Conservation (phyloP, 164 flowering plant species). For the Sextonia rubra region DNA sequence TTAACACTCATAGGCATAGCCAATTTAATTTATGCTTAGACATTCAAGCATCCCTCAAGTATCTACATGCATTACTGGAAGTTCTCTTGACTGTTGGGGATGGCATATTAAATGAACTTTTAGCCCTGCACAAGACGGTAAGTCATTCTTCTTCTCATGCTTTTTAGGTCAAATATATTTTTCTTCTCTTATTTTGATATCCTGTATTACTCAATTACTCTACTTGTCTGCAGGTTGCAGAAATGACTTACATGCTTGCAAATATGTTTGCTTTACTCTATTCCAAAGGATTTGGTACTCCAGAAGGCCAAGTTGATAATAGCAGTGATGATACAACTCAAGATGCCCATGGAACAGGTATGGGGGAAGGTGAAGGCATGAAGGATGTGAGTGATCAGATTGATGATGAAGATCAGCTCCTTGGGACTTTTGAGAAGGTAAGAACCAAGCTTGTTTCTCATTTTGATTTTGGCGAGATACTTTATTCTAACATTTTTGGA, state of each 20-base stretch:
- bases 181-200: not conserved
- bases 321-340: conserved; percentile 29
- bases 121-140: conserved; percentile 60
- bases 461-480: not conserved
- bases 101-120: conserved; percentile 56
- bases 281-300: conserved; percentile 68
- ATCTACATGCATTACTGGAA: conserved; percentile 34
- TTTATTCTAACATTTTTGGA: not conserved
- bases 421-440: conserved; percentile 70
- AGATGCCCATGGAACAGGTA: conserved; percentile 82
- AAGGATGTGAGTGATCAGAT: conserved; percentile 95
- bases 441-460: not conserved
- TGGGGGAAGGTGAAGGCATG: conserved; percentile 89
- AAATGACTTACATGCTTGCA: conserved; percentile 62
- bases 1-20: conserved; percentile 24
- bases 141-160: conserved; percentile 14
- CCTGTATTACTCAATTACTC: not conserved
- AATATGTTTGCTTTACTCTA: conserved; percentile 51
- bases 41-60: conserved; percentile 28
- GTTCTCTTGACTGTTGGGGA: conserved; percentile 44
- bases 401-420: conserved; percentile 84
- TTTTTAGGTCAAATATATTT: not conserved
- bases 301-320: conserved; percentile 47
- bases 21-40: conserved; percentile 17
- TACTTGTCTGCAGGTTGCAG: conserved; percentile 47